Conservation (phyloP, 768 basidiomycete species). For the Rhodotorula diobovata region DNA sequence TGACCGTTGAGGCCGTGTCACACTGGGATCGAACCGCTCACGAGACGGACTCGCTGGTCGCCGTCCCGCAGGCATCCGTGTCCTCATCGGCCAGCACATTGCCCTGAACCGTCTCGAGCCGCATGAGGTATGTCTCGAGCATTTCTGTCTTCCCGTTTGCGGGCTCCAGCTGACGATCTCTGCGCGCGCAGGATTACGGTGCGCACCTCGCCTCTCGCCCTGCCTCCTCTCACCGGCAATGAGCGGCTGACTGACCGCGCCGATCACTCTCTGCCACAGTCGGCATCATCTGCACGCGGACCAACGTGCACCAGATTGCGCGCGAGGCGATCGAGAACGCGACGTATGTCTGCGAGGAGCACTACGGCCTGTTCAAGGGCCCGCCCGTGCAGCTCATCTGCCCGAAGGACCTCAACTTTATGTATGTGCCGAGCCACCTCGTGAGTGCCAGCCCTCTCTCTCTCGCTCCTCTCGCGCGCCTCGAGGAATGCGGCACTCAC, state of each 20-base stretch:
- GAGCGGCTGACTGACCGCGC: not conserved
- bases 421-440: conserved; percentile 94
- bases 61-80: conserved; percentile 60
- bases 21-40: not conserved
- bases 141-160: not conserved
- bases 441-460: conserved; percentile 25
- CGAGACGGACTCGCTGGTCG: not conserved
- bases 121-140: conserved; percentile 51
- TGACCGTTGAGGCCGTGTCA: no score
- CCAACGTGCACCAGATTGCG: conserved; percentile 96
- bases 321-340: conserved; percentile 98
- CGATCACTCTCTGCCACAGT: conserved; percentile 65
- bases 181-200: conserved; percentile 32
- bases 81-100: conserved; percentile 76
- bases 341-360: conserved; percentile 77
- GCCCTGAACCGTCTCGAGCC: conserved; percentile 80
- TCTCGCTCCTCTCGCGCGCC: not conserved
- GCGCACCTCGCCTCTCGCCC: not conserved
- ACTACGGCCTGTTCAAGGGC: conserved; percentile 86
- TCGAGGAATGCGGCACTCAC: not conserved
- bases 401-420: conserved; percentile 74
- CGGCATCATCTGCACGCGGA: conserved; percentile 92
- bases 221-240: accelerated
- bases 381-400: conserved; percentile 96
- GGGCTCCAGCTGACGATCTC: not conserved